Percentiles rank a stretch among this genome's conserved stretches.
Conservation (phyloP, 1,139 yeast species). For the Candida labiduridarum region DNA sequence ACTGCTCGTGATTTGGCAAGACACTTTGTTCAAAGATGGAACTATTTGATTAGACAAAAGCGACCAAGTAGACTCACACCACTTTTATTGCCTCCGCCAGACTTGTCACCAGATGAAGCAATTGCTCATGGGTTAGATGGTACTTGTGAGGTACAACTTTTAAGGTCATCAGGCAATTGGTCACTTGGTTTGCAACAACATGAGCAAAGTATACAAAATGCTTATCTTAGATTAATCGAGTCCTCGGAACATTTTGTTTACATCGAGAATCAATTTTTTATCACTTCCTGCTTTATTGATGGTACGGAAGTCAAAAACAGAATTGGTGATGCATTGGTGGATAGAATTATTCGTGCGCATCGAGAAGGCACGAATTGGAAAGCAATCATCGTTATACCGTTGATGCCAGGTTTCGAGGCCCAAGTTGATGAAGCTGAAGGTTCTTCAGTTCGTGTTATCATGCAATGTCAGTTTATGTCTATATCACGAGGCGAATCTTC, state of each 20-base stretch:
- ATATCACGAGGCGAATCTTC: slow-evolving; percentile 92
- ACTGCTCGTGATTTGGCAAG: slow-evolving; percentile 90
- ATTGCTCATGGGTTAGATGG: slow-evolving; percentile 68
- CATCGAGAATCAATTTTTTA: slow-evolving; percentile 92
- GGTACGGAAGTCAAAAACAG: slow-evolving; percentile 84
- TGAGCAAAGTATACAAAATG: slow-evolving; percentile 91
- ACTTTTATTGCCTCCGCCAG: slow-evolving; percentile 88
- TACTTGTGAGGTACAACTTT: slow-evolving; percentile 86
- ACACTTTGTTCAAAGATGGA: slow-evolving; percentile 98
- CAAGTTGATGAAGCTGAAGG: slow-evolving; percentile 95
- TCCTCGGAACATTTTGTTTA: slow-evolving; percentile 91
- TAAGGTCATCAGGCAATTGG: slow-evolving; percentile 92
- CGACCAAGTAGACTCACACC: slow-evolving; percentile 95
- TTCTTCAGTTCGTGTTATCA: slow-evolving; percentile 88
- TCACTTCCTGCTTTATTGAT: slow-evolving; percentile 85
- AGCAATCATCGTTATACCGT: slow-evolving; percentile 87
- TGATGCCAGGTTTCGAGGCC: slow-evolving; percentile 97
- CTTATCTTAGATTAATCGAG: slow-evolving; percentile 87
- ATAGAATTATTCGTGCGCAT: slow-evolving; percentile 87
- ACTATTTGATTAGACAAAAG: slow-evolving; percentile 86
- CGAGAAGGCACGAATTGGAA: slow-evolving; percentile 80
- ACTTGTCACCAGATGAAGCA: slow-evolving; percentile 73
- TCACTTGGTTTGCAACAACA: slow-evolving; percentile 83
- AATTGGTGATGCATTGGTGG: slow-evolving; percentile 96
- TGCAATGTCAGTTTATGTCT: slow-evolving; percentile 95